A percentile compares a stretch with the other conserved stretches of the same genome.
These are phyloP conservation scores for Phaffomyces antillensis DNA, from an alignment of 805 yeast genomes.

Conservation along the genomic window DNA sequence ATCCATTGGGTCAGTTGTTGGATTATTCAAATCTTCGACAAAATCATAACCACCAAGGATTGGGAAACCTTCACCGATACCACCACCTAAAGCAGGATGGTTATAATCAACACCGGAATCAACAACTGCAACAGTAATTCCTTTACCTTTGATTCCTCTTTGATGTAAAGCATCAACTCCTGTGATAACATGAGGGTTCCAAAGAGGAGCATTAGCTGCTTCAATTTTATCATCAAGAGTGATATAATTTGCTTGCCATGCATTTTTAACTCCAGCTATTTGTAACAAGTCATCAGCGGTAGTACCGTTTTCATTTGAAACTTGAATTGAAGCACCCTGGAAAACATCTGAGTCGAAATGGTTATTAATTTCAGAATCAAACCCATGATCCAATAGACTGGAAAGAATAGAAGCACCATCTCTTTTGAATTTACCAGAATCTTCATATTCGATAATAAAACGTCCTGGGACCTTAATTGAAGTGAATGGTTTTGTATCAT, in stretches of 20 bases:
- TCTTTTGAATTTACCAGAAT: constrained; percentile 5
- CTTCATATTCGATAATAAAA: constrained; percentile 9
- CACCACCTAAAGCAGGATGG: constrained; percentile 7
- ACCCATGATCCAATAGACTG: constrained; percentile 3
- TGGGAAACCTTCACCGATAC: constrained; percentile 8
- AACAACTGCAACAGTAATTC: constrained; percentile 6
- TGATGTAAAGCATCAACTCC: constrained; percentile 6
- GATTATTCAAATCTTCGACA: constrained; percentile 3
- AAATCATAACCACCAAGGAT: constrained; percentile 12
- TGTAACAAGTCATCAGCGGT: constrained; percentile 8
- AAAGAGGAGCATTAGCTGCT: not conserved
- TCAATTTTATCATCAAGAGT: constrained; percentile 2
- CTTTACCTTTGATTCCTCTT: constrained; percentile 5
- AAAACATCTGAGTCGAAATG: constrained; percentile 8
- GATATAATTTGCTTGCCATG: constrained; percentile 9
- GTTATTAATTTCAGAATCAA: constrained; percentile 5
- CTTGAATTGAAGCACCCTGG: constrained; percentile 10
- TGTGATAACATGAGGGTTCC: constrained; percentile 7
- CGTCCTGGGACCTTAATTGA: constrained; percentile 9
- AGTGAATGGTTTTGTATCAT: not conserved
- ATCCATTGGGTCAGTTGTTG: constrained; percentile 11
- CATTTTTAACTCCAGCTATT: constrained; percentile 6
- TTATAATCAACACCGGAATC: constrained; percentile 8
- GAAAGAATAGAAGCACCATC: constrained; percentile 1
- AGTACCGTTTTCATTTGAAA: constrained; percentile 2